These are phyloP conservation scores for Monosporascus sp. DNA, from an alignment of 2,329 filamentous ascomycete genomes.

Conservation along the genomic window DNA sequence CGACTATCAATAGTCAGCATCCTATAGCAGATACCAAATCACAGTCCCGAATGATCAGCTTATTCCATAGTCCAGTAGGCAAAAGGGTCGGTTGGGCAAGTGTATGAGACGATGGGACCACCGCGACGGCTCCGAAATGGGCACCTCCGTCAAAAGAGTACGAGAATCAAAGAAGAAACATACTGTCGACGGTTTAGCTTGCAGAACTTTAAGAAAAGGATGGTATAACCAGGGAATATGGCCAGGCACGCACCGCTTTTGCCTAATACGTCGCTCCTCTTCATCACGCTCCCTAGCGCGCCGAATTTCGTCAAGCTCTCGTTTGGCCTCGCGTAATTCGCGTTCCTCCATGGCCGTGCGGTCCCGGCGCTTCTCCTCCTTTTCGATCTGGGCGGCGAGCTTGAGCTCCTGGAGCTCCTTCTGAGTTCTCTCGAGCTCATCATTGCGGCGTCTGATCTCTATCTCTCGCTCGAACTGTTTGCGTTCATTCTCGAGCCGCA, in stretches of 20 bases:
- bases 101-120: too few species aligned
- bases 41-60: neutral
- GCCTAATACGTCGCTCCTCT: slow-evolving; percentile 46
- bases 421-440: slow-evolving; percentile 26
- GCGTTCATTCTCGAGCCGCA: slow-evolving; percentile 26
- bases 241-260: slow-evolving; percentile 27
- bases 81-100: neutral
- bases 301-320: slow-evolving; percentile 29
- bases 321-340: slow-evolving; percentile 28
- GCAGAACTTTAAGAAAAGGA: neutral
- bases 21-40: neutral
- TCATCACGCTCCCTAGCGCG: slow-evolving; percentile 42
- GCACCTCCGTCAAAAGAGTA: too few species aligned
- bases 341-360: slow-evolving; percentile 36
- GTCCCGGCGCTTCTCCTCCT: slow-evolving; percentile 36
- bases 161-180: neutral
- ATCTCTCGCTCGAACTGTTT: slow-evolving; percentile 33
- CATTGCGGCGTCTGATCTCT: slow-evolving; percentile 34
- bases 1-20: slow-evolving; percentile 23
- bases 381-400: slow-evolving; percentile 32
- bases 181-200: neutral
- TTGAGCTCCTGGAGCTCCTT: slow-evolving; percentile 39
- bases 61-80: neutral
- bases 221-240: neutral
- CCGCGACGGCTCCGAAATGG: too few species aligned